Percentiles rank a stretch among this genome's conserved stretches.
These are phyloP conservation scores for Hypoxylon fuscum DNA, from an alignment of 495 filamentous ascomycete species.

Conservation along the genomic window DNA sequence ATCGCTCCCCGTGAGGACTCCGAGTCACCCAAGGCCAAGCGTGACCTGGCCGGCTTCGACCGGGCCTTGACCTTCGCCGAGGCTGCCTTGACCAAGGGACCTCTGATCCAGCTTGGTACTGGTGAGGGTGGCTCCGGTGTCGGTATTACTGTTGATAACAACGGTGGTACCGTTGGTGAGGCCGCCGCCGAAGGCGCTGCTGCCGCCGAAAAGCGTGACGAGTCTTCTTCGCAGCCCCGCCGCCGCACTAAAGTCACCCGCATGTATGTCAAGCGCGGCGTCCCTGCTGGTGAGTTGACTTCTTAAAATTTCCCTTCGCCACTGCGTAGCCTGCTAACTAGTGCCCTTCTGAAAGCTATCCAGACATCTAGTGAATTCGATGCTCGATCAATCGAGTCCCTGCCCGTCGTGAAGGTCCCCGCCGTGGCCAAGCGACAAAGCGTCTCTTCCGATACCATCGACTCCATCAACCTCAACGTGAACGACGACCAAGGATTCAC, in stretches of 20 bases:
- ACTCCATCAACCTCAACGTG: slow-evolving; percentile 60
- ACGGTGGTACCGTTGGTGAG: slow-evolving; percentile 32
- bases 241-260: slow-evolving; percentile 58
- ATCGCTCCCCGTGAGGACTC: slow-evolving; percentile 55
- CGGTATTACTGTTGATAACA: slow-evolving; percentile 59
- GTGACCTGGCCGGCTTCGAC: slow-evolving; percentile 59
- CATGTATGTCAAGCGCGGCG: slow-evolving; percentile 59
- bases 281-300: slow-evolving; percentile 52
- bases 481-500: slow-evolving; percentile 57
- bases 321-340: slow-evolving; percentile 23
- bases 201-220: slow-evolving; percentile 43
- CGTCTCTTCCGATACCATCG: slow-evolving; percentile 44
- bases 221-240: slow-evolving; percentile 41
- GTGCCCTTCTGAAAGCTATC: slow-evolving; percentile 40
- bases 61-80: slow-evolving; percentile 58
- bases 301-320: no score
- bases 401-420: slow-evolving; percentile 31
- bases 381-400: slow-evolving; percentile 40
- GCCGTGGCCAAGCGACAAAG: slow-evolving; percentile 42
- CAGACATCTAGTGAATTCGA: slow-evolving; percentile 45
- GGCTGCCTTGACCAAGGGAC: slow-evolving; percentile 56
- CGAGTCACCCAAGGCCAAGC: slow-evolving; percentile 41
- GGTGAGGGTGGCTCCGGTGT: slow-evolving; percentile 58
- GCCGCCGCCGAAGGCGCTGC: slow-evolving; percentile 18
- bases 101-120: slow-evolving; percentile 57